Conservation (phyloP, 345 rosid species). For the Kernera saxatilis region DNA sequence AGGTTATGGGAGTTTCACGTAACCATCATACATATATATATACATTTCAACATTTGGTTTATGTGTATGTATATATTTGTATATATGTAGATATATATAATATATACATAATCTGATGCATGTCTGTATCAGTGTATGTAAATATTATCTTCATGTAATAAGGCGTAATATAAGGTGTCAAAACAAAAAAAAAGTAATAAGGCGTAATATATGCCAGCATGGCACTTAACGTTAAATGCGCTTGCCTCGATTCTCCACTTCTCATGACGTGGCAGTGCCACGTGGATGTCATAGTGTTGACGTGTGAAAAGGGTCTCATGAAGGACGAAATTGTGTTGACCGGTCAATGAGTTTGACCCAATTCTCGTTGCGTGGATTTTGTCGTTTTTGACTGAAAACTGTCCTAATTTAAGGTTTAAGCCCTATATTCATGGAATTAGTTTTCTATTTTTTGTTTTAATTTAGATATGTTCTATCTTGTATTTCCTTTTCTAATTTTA, state of each 20-base stretch:
- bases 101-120: background rate
- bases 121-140: background rate
- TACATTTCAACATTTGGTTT: constrained; percentile 11
- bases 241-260: background rate
- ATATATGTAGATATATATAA: background rate
- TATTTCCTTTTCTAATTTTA: background rate
- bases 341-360: constrained; percentile 29
- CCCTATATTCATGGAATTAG: constrained; percentile 24
- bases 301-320: background rate
- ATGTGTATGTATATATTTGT: background rate
- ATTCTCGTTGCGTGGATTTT: constrained; percentile 13
- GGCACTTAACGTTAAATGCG: constrained; percentile 1
- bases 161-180: background rate
- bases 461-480: background rate
- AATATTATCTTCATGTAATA: background rate
- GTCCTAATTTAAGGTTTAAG: constrained; percentile 29
- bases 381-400: constrained; percentile 13
- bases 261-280: background rate
- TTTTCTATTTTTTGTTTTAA: background rate
- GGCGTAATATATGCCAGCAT: constrained; percentile 4
- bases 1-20: constrained; percentile 34
- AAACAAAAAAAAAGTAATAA: too few relatives aligned
- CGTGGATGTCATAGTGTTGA: background rate
- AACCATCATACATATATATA: constrained; percentile 25
- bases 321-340: constrained; percentile 7